Evolutionary conservation across 495 filamentous ascomycete genomes (phyloP).

Genomic region (Penicillium malachiteum): DNA sequence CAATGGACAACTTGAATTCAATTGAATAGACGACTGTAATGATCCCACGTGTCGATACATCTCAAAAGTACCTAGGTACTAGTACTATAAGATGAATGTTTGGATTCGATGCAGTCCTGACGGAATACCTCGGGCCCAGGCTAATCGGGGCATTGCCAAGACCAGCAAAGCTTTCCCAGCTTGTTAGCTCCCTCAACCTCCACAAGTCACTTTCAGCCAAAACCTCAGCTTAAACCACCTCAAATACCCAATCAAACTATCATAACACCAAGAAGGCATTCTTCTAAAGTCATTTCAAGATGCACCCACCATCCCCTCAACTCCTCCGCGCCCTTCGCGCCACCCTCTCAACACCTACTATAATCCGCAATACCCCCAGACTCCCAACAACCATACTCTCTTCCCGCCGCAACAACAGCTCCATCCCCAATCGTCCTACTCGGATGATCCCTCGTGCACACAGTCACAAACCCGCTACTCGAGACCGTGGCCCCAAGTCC

Average conservation of each 20-base stretch:
- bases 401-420: conserved; percentile 30
- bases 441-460: conserved; percentile 45
- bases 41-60: no score
- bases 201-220: conserved; percentile 2
- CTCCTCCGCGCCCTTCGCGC: conserved; percentile 45
- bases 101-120: no score
- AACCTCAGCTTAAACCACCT: conserved; percentile 3
- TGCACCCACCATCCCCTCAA: conserved; percentile 46
- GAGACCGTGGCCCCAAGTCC: conserved; percentile 59
- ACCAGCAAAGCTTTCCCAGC: not conserved
- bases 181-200: not conserved
- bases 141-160: not conserved
- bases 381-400: conserved; percentile 13
- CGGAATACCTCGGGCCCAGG: no score
- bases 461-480: conserved; percentile 38
- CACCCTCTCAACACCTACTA: conserved; percentile 23
- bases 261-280: conserved; percentile 8
- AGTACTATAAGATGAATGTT: no score
- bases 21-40: no score
- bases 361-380: conserved; percentile 16
- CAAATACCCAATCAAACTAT: not conserved
- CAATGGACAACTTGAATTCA: conserved; percentile 1
- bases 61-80: no score
- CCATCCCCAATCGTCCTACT: conserved; percentile 19
- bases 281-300: not conserved